These are phyloP conservation scores for Talinum fruticosum DNA, from an alignment of 148 eudicot genomes.

Conservation along the genomic window DNA sequence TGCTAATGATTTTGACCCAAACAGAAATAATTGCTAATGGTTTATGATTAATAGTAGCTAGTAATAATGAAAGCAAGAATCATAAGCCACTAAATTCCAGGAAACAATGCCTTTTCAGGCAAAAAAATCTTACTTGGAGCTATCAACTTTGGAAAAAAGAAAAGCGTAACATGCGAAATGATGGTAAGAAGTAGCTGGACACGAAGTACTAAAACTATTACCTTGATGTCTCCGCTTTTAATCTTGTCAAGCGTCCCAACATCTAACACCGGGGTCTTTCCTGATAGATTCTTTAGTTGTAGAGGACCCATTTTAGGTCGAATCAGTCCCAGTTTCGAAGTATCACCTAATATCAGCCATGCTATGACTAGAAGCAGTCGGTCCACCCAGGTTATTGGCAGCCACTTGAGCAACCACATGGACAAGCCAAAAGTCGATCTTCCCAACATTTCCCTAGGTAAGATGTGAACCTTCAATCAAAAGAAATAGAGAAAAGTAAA, in stretches of 20 bases:
- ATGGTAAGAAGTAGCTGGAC: neutral
- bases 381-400: constrained; percentile 66
- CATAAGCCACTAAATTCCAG: constrained; percentile 18
- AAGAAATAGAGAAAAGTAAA: constrained; percentile 6
- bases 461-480: constrained; percentile 56
- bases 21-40: too few relatives aligned
- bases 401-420: constrained; percentile 86
- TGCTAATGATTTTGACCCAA: too few relatives aligned
- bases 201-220: constrained; percentile 25
- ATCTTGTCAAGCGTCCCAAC: constrained; percentile 83
- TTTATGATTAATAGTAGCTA: too few relatives aligned
- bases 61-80: constrained; percentile 30
- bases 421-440: constrained; percentile 81
- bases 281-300: constrained; percentile 61
- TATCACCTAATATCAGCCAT: constrained; percentile 60
- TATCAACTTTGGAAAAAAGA: constrained; percentile 1
- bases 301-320: constrained; percentile 66
- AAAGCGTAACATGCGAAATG: neutral
- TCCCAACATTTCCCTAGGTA: constrained; percentile 82
- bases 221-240: constrained; percentile 80
- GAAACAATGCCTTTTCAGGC: constrained; percentile 21
- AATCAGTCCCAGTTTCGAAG: constrained; percentile 48
- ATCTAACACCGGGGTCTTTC: constrained; percentile 80
- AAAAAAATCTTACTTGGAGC: constrained; percentile 9
- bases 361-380: constrained; percentile 44